These are phyloP conservation scores for Coemansia sp. DNA, from an alignment of 192 early-diverging fungal genomes.

Conservation along the genomic window DNA sequence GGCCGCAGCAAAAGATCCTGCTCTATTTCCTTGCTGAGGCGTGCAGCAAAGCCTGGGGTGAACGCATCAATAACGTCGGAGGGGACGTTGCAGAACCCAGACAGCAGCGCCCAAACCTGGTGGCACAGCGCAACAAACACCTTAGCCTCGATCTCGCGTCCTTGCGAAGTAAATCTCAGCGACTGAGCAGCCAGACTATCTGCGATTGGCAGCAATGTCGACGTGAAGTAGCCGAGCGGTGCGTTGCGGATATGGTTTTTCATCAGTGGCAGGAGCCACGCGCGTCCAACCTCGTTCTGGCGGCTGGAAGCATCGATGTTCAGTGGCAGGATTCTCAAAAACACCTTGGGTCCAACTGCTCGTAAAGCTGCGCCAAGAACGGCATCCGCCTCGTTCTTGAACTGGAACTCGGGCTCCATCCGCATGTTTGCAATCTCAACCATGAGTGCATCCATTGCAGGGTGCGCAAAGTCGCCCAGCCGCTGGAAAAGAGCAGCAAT, in stretches of 20 bases:
- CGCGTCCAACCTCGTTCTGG: slow-evolving; percentile 62
- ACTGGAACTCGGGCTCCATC: slow-evolving; percentile 78
- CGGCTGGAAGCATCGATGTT: slow-evolving; percentile 70
- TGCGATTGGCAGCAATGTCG: slow-evolving; percentile 74
- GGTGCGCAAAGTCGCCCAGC: slow-evolving; percentile 63
- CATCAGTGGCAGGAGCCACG: slow-evolving; percentile 88
- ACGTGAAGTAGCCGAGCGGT: slow-evolving; percentile 68
- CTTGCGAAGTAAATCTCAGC: slow-evolving; percentile 57
- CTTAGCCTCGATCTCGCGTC: slow-evolving; percentile 75
- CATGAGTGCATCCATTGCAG: slow-evolving; percentile 61
- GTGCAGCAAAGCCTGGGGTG: slow-evolving; percentile 64
- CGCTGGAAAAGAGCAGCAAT: slow-evolving; percentile 75
- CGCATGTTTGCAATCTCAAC: slow-evolving; percentile 72
- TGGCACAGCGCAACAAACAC: slow-evolving; percentile 84
- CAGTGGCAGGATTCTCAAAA: slow-evolving; percentile 73
- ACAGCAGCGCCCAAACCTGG: slow-evolving; percentile 88
- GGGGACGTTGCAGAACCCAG: slow-evolving; percentile 84
- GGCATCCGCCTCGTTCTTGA: slow-evolving; percentile 83
- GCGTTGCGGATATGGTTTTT: slow-evolving; percentile 73
- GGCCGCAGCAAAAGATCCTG: slow-evolving; percentile 75
- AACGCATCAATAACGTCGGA: slow-evolving; percentile 67
- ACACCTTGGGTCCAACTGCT: slow-evolving; percentile 75
- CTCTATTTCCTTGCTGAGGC: slow-evolving; percentile 74
- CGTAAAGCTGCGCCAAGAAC: slow-evolving; percentile 78
- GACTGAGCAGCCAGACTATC: slow-evolving; percentile 68